Evolutionary conservation across 176 grass and related monocot species (phyloP), one percentile per base, ranked within the genome.

Genomic region (Poa annua): DNA sequence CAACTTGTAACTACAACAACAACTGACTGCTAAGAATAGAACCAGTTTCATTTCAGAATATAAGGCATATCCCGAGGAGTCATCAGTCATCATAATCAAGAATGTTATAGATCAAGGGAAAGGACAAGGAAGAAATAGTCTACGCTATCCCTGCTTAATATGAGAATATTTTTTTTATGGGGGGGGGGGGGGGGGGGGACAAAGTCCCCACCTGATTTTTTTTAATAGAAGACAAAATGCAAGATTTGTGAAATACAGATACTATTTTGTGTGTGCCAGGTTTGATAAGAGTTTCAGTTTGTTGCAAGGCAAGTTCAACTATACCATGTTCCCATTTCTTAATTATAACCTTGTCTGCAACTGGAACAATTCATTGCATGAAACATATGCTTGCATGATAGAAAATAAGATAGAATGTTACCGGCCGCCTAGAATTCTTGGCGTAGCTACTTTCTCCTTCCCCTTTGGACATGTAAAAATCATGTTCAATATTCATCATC

Each of bases 361-460:
- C 8, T n/a, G 20, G 35, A 38, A n/a, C 19, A 67, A 38, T 4
- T 3, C 16, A 38, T 20, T 66, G 33, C 63, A 35, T 66, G 16
- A 66, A 9, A 8, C 4, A 66, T 66, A 53, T 53, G 1, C 6
- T 20, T 61, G 59, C 59, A 62, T 62, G 59, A 61, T 61, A 67
- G 33, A 38, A 39, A 21, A 68, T 41, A n/a, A 41, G 65, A 68
- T n/a, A 36, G 65, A 39, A 39, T 39, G 20, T 68, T 69, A 69
- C 36, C 19, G 66, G 35, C 19, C 66, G 8, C 66, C 66, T 42
- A 21, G 35, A 42, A 69, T 69, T 69, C 36, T 42, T 69, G 66
- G 66, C 17, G 66, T 69, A 69, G 20, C 35, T 69, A 69, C 1
- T 69, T 69, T 69, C 66, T 69, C 66, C 66, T 69, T 42, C 66